Evolutionary conservation across 2,329 filamentous ascomycete genomes (phyloP).

Genomic region (Cytospora piceicola): DNA sequence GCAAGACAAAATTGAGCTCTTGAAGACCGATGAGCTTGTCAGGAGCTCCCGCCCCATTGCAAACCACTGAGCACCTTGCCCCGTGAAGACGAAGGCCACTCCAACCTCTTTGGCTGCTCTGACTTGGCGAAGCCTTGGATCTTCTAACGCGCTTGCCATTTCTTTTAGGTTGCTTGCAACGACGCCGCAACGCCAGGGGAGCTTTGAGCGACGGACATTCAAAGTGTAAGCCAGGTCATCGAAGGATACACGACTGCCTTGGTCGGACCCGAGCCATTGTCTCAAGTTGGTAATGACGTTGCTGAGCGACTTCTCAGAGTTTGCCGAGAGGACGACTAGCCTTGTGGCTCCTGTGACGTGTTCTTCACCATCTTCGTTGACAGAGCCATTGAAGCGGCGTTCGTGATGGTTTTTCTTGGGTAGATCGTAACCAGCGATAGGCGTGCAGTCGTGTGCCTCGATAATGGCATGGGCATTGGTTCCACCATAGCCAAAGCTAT

Average conservation of each 20-base stretch:
- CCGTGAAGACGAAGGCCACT: background rate
- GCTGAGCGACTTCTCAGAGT: slow-evolving; percentile 1
- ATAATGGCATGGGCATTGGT: slow-evolving; percentile 15
- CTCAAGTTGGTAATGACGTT: background rate
- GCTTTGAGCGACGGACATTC: slow-evolving; percentile 33
- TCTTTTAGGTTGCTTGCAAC: slow-evolving; percentile 28
- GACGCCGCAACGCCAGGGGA: slow-evolving; percentile 36
- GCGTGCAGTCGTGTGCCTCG: slow-evolving; percentile 6
- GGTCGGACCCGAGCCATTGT: background rate
- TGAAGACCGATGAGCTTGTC: background rate
- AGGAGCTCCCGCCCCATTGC: slow-evolving; percentile 6
- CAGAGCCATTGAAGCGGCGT: too few relatives aligned
- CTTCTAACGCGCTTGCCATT: background rate
- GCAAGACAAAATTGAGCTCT: background rate
- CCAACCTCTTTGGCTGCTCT: background rate
- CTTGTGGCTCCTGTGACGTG: background rate
- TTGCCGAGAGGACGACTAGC: slow-evolving; percentile 1
- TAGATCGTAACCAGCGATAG: background rate
- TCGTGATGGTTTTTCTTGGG: background rate
- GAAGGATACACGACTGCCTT: background rate
- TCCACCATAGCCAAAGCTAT: slow-evolving; percentile 34
- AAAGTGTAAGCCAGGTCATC: slow-evolving; percentile 36
- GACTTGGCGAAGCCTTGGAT: background rate
- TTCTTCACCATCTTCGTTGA: background rate
- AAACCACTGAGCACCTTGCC: too few relatives aligned